Base-by-base conservation (phyloP, 257 asterid genomes). In the Solanum ossicruentum region DNA sequence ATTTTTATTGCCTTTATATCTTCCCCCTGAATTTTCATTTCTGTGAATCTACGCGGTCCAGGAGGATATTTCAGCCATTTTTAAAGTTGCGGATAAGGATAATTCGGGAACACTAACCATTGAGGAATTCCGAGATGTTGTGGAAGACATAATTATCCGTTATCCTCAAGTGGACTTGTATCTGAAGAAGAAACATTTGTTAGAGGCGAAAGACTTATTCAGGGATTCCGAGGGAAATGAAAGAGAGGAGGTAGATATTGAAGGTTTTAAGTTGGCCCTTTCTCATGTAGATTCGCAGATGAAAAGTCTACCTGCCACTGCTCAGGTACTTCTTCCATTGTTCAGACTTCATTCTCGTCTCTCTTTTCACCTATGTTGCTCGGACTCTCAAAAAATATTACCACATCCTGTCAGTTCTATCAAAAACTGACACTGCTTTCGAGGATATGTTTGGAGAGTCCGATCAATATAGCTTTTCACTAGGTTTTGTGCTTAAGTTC, bases 221-320 rank as follows among this genome's bases (percentile, higher is more conserved):
- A 92, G 89, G 87, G 92, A 88, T 69, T 89, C 95, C 1, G 90
- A 91, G 83, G 97, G 91, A 54, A 93, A 95, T 67, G 96, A 91
- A 83, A 86, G 95, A 28, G 89, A 91, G 71, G 99, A 95, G 89
- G 95, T 96, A 72, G 90, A 89, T 84, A 90, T 96, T 83, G 98
- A 95, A 84, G 97, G 94, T 78, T 96, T 95, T 87, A 93, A 91
- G 85, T 60, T 88, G 47, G 97, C 96, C 66, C 97, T 96, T 84
- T 96, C 98, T 61, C 90, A 93, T 84, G 99, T 95, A 32, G 98
- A 96, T 90, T 90, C 94, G 72, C 95, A 93, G 90, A 86, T 93
- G 99, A 96, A 95, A 95, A 92, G 90, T 84, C 94, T 96, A 86
- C 99, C 99, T 47, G 97, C 99, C 81, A 96, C 98, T 15, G 99